Base-by-base conservation (phyloP, 2,329 filamentous ascomycete species). In the Septoria petroselini region DNA sequence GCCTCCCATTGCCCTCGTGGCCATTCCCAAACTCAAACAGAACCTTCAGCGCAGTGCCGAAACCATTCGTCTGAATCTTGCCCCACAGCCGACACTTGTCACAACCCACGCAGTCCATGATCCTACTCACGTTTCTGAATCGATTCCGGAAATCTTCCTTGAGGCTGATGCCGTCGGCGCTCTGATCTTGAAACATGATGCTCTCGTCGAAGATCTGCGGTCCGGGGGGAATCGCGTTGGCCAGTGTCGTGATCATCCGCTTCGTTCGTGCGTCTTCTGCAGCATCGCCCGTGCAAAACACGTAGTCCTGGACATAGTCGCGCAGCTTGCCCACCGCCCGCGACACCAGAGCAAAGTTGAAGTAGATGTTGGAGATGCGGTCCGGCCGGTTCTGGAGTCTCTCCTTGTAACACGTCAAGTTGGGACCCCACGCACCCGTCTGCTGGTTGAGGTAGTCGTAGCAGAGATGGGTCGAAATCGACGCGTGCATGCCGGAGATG, bases 11-110 rank as follows among this genome's bases (percentile, higher is more conserved):
- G 2, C 56, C 58, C 21, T 74, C 76, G 61, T 82, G 77, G 5
- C 74, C 79, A 56, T 84, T 78, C 58, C 95, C 90, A 56, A 90
- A 93, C 69, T 98, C 93, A 63, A 98, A 98, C 1, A 98, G 78
- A 3, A 98, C 85, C 72, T 98, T 98, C 55, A 98, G 75, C 0
- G 93, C 93, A 0, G 93, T 89, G 41, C 93, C 93, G 66, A 96
- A 97, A 2, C 93, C 93, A 9, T 88, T 87, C 0, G 90, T 95
- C 72, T 98, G 93, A 30, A 98, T 73, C 72, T 98, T 98, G 41
- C 93, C 93, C 93, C 93, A 98, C 2, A 98, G 82, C 7, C 93
- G 84, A 72, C 93, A 98, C 74, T 98, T 98, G 73, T 98, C 93
- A 70, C 93, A 98, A 37, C 93, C 93, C 15, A 97, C 91, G 61